Evolutionary conservation across 176 grass and related monocot species (phyloP).

Genomic region (Alopecurus myosuroides): DNA sequence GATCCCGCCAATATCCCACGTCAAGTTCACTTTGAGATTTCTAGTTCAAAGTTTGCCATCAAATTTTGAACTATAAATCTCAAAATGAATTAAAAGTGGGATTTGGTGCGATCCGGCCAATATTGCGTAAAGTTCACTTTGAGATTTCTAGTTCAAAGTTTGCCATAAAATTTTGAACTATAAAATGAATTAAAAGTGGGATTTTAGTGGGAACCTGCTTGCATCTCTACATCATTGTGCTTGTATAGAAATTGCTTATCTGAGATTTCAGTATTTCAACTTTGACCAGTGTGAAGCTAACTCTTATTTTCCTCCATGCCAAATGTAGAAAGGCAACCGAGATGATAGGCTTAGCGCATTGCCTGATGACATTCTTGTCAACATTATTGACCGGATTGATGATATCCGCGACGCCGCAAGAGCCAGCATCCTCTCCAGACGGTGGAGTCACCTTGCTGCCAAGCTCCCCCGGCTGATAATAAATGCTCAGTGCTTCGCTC

Average conservation of each 20-base stretch:
- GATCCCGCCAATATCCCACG: too few species aligned
- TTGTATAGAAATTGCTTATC: neutral
- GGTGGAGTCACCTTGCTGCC: neutral
- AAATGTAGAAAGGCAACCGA: neutral
- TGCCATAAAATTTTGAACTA: too few species aligned
- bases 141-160: too few species aligned
- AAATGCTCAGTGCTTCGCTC: neutral
- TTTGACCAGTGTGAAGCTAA: neutral
- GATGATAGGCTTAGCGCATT: neutral
- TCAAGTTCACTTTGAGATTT: too few species aligned
- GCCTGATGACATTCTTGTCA: neutral
- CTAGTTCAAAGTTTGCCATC: too few species aligned
- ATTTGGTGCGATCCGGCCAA: too few species aligned
- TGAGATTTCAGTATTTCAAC: too few species aligned
- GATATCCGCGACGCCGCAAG: neutral
- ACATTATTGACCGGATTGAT: neutral
- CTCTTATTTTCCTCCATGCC: neutral
- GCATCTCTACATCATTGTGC: neutral
- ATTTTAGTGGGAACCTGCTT: too few species aligned
- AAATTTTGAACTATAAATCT: too few species aligned
- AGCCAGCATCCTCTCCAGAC: neutral
- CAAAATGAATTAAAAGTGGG: too few species aligned
- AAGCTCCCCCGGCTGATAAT: neutral
- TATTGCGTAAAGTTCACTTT: too few species aligned
- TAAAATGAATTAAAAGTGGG: too few species aligned